phyloP scores from a whole-genome alignment of 1,284 basidiomycete species.

The Chalciporus sp. region DNA sequence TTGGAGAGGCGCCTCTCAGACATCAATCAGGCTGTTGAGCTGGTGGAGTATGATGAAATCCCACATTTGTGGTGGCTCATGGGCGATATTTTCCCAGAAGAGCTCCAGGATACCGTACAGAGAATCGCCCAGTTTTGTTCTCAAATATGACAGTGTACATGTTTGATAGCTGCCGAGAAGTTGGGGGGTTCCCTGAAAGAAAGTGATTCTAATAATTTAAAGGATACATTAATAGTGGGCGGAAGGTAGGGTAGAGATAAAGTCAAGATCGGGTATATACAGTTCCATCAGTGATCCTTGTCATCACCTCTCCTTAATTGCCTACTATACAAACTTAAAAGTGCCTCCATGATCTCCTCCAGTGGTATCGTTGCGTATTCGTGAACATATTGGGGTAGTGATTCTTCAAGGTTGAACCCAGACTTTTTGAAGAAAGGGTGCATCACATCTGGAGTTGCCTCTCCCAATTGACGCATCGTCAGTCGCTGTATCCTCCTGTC shows the following conservation, averaged over 20 bases:
- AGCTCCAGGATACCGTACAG: conserved; percentile 14
- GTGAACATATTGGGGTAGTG: conserved; percentile 82
- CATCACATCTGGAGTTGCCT: conserved; percentile 87
- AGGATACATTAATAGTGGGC: too few species aligned
- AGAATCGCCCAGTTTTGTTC: conserved; percentile 18
- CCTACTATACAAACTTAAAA: conserved; percentile 79
- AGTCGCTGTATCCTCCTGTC: conserved; percentile 69
- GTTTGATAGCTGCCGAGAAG: too few species aligned
- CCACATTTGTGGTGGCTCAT: conserved; percentile 27
- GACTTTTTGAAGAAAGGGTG: conserved; percentile 85
- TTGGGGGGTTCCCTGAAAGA: too few species aligned
- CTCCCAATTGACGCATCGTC: conserved; percentile 82
- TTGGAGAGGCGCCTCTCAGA: conserved; percentile 9
- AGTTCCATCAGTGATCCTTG: conserved; percentile 3
- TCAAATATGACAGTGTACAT: background rate
- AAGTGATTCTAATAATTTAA: too few species aligned
- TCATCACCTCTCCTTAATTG: conserved; percentile 49
- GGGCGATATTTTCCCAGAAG: conserved; percentile 15
- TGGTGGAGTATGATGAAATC: conserved; percentile 28
- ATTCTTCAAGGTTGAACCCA: conserved; percentile 78
- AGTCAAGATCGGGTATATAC: background rate
- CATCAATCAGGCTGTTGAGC: conserved; percentile 13
- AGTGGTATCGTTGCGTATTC: conserved; percentile 84
- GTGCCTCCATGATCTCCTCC: conserved; percentile 83
- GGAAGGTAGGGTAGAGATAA: background rate